Percentiles rank a stretch among this genome's conserved stretches.
These are phyloP conservation scores for Pythium aphanidermatum DNA, from an alignment of 352 stramenopile genomes.

Conservation along the genomic window DNA sequence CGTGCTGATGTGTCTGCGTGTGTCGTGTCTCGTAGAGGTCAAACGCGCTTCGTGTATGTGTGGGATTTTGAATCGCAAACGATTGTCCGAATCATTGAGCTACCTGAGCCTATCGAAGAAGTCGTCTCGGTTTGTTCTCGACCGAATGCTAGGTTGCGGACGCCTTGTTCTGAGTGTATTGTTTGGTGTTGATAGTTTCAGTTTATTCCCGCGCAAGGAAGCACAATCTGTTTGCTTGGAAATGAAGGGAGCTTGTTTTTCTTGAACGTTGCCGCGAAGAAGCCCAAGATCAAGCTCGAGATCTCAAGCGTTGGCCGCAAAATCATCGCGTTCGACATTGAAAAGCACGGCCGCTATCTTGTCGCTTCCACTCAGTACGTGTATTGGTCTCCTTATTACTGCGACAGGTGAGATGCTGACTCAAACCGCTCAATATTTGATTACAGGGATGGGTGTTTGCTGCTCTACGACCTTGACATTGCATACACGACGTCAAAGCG, in stretches of 20 bases:
- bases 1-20: not conserved
- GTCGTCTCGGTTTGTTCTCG: slow-evolving; percentile 63
- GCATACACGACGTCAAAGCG: slow-evolving; percentile 46
- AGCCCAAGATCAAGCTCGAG: slow-evolving; percentile 69
- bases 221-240: slow-evolving; percentile 59
- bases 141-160: slow-evolving; percentile 4
- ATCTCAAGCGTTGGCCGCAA: slow-evolving; percentile 46
- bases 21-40: slow-evolving; percentile 31
- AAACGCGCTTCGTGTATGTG: slow-evolving; percentile 73
- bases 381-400: not conserved
- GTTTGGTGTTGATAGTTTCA: slow-evolving; percentile 31
- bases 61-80: slow-evolving; percentile 82
- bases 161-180: not conserved
- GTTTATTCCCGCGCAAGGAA: slow-evolving; percentile 53
- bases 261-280: slow-evolving; percentile 56
- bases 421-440: slow-evolving; percentile 1
- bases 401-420: not conserved
- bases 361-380: slow-evolving; percentile 55
- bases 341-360: slow-evolving; percentile 64
- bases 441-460: slow-evolving; percentile 61
- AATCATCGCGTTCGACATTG: slow-evolving; percentile 63
- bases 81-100: slow-evolving; percentile 81
- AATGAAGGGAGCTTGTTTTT: slow-evolving; percentile 69
- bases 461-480: slow-evolving; percentile 82
- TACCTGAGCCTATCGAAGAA: slow-evolving; percentile 62